Evolutionary conservation across 495 filamentous ascomycete genomes (phyloP).

Genomic region (Penicillium psychrofluorescens): DNA sequence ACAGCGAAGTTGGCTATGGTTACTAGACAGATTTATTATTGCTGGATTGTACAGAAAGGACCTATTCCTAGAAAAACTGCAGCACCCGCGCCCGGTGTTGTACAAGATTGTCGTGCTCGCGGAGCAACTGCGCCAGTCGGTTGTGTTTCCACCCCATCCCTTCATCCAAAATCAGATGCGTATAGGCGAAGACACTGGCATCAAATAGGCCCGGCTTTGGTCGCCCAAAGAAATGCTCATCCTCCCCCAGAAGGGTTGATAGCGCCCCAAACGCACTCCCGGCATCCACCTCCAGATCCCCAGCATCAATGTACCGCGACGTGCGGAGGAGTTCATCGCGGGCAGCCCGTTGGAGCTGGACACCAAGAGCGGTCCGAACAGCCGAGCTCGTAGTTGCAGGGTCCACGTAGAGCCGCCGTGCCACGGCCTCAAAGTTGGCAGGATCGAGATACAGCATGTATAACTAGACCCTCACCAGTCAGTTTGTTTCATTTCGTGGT

Average conservation of each 20-base stretch:
- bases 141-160: slow-evolving; percentile 51
- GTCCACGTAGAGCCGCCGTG: slow-evolving; percentile 60
- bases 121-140: slow-evolving; percentile 30
- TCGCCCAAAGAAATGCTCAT: slow-evolving; percentile 61
- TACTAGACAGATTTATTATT: too few relatives aligned
- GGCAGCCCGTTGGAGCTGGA: slow-evolving; percentile 65
- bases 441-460: slow-evolving; percentile 71
- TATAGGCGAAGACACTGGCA: slow-evolving; percentile 84
- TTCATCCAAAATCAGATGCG: slow-evolving; percentile 66
- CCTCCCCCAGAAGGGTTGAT: slow-evolving; percentile 55
- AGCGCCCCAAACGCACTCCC: slow-evolving; percentile 69
- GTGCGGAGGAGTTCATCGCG: slow-evolving; percentile 62
- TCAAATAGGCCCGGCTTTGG: slow-evolving; percentile 69
- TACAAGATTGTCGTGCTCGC: slow-evolving; percentile 42
- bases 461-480: slow-evolving; percentile 43
- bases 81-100: slow-evolving; percentile 46
- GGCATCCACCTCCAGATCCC: slow-evolving; percentile 59
- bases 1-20: too few relatives aligned
- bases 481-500: neutral
- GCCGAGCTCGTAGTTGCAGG: slow-evolving; percentile 52
- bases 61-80: slow-evolving; percentile 22
- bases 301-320: slow-evolving; percentile 51
- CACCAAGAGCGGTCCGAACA: slow-evolving; percentile 54
- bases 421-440: slow-evolving; percentile 55
- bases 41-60: too few relatives aligned